Evolutionary conservation across 208 protist species (phyloP).

Genomic region (Trypanosoma cruzi): DNA sequence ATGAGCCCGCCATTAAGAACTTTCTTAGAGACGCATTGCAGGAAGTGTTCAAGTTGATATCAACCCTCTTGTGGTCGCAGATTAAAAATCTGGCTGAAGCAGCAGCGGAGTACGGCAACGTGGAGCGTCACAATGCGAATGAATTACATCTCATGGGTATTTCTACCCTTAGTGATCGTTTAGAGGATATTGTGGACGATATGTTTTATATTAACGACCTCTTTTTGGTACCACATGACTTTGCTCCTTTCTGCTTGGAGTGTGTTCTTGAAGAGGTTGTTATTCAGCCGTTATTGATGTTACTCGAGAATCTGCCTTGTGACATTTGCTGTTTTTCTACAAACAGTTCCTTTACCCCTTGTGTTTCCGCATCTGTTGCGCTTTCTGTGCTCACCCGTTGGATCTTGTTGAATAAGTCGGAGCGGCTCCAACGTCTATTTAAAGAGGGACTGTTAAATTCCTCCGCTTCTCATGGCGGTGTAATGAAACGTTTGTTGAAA

Average conservation of each 20-base stretch:
- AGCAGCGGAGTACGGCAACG: slow-evolving; percentile 9
- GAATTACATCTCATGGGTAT: slow-evolving; percentile 5
- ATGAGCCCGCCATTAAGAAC: slow-evolving; percentile 39
- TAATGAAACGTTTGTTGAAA: slow-evolving; percentile 7
- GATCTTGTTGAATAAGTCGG: slow-evolving; percentile 23
- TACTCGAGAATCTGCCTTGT: neutral
- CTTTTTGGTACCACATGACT: slow-evolving; percentile 35
- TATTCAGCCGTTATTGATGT: slow-evolving; percentile 11
- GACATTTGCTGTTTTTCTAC: neutral
- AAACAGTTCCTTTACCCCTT: neutral
- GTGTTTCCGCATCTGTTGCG: slow-evolving; percentile 17
- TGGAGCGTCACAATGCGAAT: neutral
- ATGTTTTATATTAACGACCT: slow-evolving; percentile 88
- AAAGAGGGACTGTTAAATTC: slow-evolving; percentile 8
- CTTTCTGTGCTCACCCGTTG: slow-evolving; percentile 29
- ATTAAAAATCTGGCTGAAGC: slow-evolving; percentile 39
- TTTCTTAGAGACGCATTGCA: slow-evolving; percentile 48
- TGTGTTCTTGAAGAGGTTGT: slow-evolving; percentile 23
- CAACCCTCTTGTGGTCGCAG: slow-evolving; percentile 34
- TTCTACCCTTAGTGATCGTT: slow-evolving; percentile 20
- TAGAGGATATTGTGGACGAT: slow-evolving; percentile 87
- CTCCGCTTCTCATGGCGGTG: neutral
- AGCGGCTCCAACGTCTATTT: slow-evolving; percentile 8
- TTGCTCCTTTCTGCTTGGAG: slow-evolving; percentile 27
- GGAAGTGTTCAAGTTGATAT: slow-evolving; percentile 46